Evolutionary conservation across 2,329 filamentous ascomycete genomes (phyloP), one percentile per base, ranked within the genome.

Genomic region (Fusarium clavum): DNA sequence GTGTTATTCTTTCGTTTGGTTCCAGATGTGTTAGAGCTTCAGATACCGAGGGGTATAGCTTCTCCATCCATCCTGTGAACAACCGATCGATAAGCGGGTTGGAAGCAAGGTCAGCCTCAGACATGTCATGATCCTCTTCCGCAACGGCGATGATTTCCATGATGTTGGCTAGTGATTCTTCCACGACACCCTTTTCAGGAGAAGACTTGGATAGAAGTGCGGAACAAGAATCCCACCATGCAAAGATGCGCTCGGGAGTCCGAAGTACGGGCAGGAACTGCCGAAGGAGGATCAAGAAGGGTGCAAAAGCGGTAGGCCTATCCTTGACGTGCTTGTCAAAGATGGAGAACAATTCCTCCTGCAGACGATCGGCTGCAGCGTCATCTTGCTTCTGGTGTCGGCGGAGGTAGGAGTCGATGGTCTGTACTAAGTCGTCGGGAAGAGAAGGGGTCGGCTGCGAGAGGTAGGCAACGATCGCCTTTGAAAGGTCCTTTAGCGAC

Each of bases 371-470:
- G n/a, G 89, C 86, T 43, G 89, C 85, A 59, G 85, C 81, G 54
- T 93, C 91, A 74, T 94, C 92, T 69, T 88, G 86, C 71, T 87
- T 86, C 59, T 87, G 82, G 77, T 93, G 89, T 74, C 89, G 90
- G 47, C 90, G 86, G 52, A 93, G 83, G 79, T 93, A 95, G 63
- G 82, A 83, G 58, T 90, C 85, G 68, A 94, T 89, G 55, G 88
- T 83, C 43, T 85, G 81, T 70, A 85, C 79, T 55, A 94, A 82
- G 61, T 91, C 88, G 70, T 91, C 85, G 48, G 92, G 90, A 2
- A 94, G 86, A 11, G 92, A 91, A 22, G 89, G 79, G 30, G 76
- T 80, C 20, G 86, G 85, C n/a, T 84, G 79, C 61, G 75, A 63
- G 48, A 87, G 73, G 77, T 84, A 87, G 75, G 79, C 77, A 57